Evolutionary conservation across 1,139 yeast genomes (phyloP).

Genomic region (Yamadazyma songkhlaensis): DNA sequence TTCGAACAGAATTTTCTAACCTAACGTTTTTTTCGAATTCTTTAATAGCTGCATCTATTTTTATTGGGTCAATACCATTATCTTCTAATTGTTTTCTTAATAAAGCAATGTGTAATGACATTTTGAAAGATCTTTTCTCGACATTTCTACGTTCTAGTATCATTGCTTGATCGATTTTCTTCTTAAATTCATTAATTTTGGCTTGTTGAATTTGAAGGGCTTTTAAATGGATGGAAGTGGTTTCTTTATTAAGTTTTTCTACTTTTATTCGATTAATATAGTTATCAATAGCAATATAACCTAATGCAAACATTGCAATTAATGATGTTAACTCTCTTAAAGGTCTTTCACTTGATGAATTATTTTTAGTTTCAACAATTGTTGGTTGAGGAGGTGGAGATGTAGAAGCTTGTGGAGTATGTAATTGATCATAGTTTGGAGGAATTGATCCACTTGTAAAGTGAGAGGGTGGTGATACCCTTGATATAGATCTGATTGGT

Average conservation of each 20-base stretch:
- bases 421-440: constrained; percentile 13
- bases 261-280: constrained; percentile 41
- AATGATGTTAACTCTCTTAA: constrained; percentile 32
- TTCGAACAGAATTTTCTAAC: constrained; percentile 52
- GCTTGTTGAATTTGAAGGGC: constrained; percentile 42
- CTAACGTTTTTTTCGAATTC: constrained; percentile 56
- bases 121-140: constrained; percentile 53
- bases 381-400: neutral
- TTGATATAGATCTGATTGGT: constrained; percentile 4
- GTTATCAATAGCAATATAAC: constrained; percentile 53
- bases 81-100: constrained; percentile 57
- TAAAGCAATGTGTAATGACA: constrained; percentile 64
- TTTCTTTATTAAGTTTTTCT: constrained; percentile 40
- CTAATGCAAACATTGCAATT: constrained; percentile 37
- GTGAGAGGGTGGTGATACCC: constrained; percentile 17
- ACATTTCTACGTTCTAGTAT: constrained; percentile 46
- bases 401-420: neutral
- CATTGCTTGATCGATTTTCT: constrained; percentile 46
- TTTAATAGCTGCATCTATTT: constrained; percentile 48
- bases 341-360: constrained; percentile 8
- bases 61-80: constrained; percentile 49
- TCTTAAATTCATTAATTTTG: constrained; percentile 41
- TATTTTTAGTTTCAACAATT: neutral
- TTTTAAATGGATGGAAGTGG: constrained; percentile 40
- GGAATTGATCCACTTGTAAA: constrained; percentile 17